Evolutionary conservation across 108 stramenopile species (phyloP), one percentile per base, ranked within the genome.

Genomic region (Cyclostephanos tholiformis): DNA sequence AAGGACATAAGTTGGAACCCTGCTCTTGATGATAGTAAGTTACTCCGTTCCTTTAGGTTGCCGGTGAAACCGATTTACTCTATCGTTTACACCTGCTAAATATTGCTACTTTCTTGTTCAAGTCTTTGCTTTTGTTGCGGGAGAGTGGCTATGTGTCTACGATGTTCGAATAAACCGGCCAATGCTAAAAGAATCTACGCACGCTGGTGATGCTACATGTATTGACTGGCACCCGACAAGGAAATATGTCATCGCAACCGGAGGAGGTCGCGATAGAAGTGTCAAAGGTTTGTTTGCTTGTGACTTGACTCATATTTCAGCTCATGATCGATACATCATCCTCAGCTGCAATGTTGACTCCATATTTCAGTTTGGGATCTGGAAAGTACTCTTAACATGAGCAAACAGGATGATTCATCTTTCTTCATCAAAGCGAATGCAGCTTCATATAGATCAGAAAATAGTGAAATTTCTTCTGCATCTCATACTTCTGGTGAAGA

Each of bases 161-260:
- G 90, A 88, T 67, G 82, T 87, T 60, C 82, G 86, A 36, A 49
- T 95, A 8, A 63, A 71, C 44, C 75, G 67, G 35, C 84, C 91
- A 0, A 57, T 86, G 61, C 67, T 88, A 17, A 89, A 85, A 61
- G 80, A 89, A 41, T 79, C 85, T 6, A 90, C 90, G 11, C 94
- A 95, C 76, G 82, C 88, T 12, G 89, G 94, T 12, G 94, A 95
- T 32, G 91, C 94, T 10, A 87, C 91, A 13, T 84, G 85, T 17
- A 72, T 91, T n/a, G 89, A 92, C 69, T 95, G 89, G 89, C 91
- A 95, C 74, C 94, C 94, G 12, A 87, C 81, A 14, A 71, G 75
- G 48, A 78, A 69, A n/a, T 87, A 76, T 65, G 48, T 75, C 22
- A 68, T 95, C 49, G 94, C 94, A 2, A 95, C 94, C 22, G 94